Evolutionary conservation across 306 rosid genomes (phyloP).

Genomic region (Delonix regia): DNA sequence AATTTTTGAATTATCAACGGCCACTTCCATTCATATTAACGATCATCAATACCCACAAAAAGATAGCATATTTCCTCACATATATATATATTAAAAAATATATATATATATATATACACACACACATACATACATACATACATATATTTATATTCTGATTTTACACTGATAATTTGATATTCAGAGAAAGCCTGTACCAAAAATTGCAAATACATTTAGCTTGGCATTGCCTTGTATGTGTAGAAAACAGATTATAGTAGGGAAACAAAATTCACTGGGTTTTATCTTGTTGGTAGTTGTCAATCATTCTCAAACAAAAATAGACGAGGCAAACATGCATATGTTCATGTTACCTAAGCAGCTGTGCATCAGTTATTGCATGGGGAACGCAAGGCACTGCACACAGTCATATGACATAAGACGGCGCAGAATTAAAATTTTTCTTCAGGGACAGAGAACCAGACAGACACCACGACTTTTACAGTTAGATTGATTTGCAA

Average conservation of each 20-base stretch:
- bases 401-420: background rate
- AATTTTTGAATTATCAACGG: background rate
- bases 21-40: background rate
- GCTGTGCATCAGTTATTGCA: no score
- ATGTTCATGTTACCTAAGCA: background rate
- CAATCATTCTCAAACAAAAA: conserved; percentile 43
- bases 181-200: background rate
- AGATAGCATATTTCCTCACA: conserved; percentile 12
- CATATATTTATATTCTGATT: background rate
- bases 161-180: background rate
- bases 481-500: background rate
- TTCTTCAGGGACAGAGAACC: background rate
- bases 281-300: conserved; percentile 69
- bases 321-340: background rate
- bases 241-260: background rate
- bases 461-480: background rate
- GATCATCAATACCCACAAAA: no score
- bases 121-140: no score
- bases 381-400: background rate
- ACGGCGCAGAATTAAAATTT: background rate
- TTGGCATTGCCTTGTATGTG: background rate
- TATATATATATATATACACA: no score
- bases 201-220: conserved; percentile 1
- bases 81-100: no score
- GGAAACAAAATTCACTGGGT: conserved; percentile 44